Percentiles rank a stretch among this genome's conserved stretches.
Conservation (phyloP, 73 alveolate genomes). For the Symbiodinium natans region DNA sequence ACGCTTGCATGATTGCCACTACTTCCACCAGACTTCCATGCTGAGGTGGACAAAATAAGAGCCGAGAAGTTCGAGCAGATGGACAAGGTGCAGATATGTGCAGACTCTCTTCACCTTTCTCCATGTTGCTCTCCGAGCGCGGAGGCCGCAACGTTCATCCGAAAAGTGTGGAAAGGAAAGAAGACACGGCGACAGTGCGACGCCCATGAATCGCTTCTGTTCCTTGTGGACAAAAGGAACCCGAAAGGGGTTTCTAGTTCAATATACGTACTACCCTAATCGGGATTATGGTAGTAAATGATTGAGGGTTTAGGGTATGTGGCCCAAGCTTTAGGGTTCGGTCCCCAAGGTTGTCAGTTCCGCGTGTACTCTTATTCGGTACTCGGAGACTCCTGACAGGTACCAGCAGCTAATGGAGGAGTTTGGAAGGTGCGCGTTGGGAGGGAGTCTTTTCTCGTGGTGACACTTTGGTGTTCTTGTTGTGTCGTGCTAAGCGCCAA, state of each 20-base stretch:
- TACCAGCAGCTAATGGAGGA: conserved; percentile 78
- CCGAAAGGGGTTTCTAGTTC: too few species aligned
- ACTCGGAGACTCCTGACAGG: conserved; percentile 26
- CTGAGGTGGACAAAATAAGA: conserved; percentile 56
- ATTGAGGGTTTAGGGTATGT: too few species aligned
- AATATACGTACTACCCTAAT: too few species aligned
- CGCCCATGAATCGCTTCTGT: too few species aligned
- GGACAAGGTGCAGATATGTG: conserved; percentile 40
- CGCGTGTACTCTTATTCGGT: too few species aligned
- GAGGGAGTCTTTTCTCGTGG: neutral
- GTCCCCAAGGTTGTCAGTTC: too few species aligned
- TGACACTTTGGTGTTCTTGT: neutral
- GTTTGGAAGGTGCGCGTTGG: conserved; percentile 28
- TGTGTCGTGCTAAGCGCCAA: neutral
- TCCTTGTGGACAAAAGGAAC: too few species aligned
- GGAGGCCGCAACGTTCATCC: conserved; percentile 76
- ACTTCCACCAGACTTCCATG: too few species aligned
- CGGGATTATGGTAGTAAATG: too few species aligned
- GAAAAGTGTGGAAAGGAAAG: conserved; percentile 86
- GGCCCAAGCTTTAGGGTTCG: too few species aligned
- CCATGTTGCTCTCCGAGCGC: too few species aligned
- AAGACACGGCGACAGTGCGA: conserved; percentile 51
- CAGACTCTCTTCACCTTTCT: neutral
- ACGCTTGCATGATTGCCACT: too few species aligned
- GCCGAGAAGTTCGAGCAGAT: conserved; percentile 47